Evolutionary conservation across 1,284 basidiomycete genomes (phyloP).

Genomic region (Leccinum huronense): DNA sequence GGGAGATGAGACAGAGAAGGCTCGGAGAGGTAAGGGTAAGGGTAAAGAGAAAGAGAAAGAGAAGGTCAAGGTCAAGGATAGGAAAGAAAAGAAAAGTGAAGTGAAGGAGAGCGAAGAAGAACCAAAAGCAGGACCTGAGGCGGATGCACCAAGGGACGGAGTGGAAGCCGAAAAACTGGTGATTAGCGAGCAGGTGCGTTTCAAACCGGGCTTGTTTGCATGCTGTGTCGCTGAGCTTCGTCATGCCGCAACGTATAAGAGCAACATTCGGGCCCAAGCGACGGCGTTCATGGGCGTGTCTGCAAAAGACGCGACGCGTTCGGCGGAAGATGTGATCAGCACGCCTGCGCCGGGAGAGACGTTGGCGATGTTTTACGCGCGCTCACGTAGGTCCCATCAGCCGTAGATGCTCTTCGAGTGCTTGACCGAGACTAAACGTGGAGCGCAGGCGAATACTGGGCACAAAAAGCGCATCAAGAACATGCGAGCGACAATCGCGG

Average conservation of each 20-base stretch:
- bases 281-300: constrained; percentile 71
- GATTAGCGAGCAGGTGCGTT: constrained; percentile 11
- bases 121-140: constrained; percentile 8
- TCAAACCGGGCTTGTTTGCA: accelerated
- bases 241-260: neutral
- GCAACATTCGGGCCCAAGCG: constrained; percentile 60
- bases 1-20: constrained; percentile 19
- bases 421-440: neutral
- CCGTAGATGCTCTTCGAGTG: neutral
- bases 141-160: neutral
- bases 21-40: constrained; percentile 10
- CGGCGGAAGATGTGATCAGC: constrained; percentile 72
- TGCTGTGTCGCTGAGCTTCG: neutral
- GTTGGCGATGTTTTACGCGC: constrained; percentile 80
- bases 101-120: constrained; percentile 16
- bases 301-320: constrained; percentile 59
- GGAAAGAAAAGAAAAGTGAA: neutral
- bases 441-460: constrained; percentile 73
- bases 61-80: neutral
- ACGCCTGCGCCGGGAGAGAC: constrained; percentile 91
- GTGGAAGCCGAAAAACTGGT: neutral
- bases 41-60: constrained; percentile 12
- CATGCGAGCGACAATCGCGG: constrained; percentile 63
- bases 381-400: constrained; percentile 57
- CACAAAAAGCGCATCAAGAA: constrained; percentile 60